A percentile compares a stretch with the other conserved stretches of the same genome.
phyloP scores from a whole-genome alignment of 371 early-diverging fungal genomes.

The Mucor circinelloides region DNA sequence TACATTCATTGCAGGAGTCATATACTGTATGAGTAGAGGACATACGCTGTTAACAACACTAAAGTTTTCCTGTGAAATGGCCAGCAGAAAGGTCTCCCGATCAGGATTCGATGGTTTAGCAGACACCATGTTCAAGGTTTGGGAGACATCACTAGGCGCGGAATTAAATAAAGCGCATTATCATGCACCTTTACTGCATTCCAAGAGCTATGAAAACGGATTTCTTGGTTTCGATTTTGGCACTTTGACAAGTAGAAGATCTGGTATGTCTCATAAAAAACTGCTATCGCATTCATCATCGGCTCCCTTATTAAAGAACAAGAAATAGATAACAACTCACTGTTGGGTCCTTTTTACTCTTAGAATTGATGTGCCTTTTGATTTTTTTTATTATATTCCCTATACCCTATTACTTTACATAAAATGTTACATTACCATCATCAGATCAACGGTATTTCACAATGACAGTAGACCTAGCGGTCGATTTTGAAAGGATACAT shows the following conservation, averaged over 20 bases:
- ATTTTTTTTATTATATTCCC: neutral
- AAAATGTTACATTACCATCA: too few species aligned
- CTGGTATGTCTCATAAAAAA: constrained; percentile 10
- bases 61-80: constrained; percentile 58
- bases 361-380: neutral
- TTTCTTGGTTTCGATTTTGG: constrained; percentile 14
- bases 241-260: constrained; percentile 15
- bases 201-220: constrained; percentile 21
- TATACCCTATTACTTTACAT: too few species aligned
- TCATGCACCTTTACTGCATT: constrained; percentile 7
- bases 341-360: neutral
- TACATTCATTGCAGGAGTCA: constrained; percentile 71
- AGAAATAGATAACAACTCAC: neutral
- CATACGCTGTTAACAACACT: constrained; percentile 27
- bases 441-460: too few species aligned
- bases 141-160: constrained; percentile 14
- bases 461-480: too few species aligned
- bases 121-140: constrained; percentile 13
- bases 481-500: too few species aligned
- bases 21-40: constrained; percentile 35
- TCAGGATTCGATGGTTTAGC: constrained; percentile 51
- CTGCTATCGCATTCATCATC: constrained; percentile 15
- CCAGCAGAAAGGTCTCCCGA: constrained; percentile 64
- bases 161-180: constrained; percentile 14
- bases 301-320: constrained; percentile 7